Evolutionary conservation across 2,329 filamentous ascomycete genomes (phyloP), one percentile per base, ranked within the genome.

Genomic region (Aotearoamyces nothofagi): DNA sequence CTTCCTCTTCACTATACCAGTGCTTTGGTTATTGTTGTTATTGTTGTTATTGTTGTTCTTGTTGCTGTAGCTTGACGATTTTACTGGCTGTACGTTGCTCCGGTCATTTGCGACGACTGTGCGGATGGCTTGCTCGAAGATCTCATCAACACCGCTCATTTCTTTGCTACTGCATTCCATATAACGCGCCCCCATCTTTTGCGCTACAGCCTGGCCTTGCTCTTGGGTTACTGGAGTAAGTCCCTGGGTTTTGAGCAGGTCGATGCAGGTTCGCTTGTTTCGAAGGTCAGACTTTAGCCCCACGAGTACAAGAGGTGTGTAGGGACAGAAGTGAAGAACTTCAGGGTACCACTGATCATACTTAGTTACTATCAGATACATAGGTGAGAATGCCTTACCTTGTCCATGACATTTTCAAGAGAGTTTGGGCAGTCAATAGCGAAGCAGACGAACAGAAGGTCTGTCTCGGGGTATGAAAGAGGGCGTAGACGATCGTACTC

Each of bases 131-230:
- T 73, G 66, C 53, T 92, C 79, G 56, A 98, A 98, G 49, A 96
- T 90, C 47, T 96, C 87, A 52, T 96, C 83, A 25, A 98, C 87
- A 32, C 90, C 90, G 30, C 67, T 73, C 78, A 92, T 90, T 57
- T 94, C 90, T 58, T 96, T 96, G 56, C 83, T 92, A 52, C 84
- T 93, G 66, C 90, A 98, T 60, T 98, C 90, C 70, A 93, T 87
- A 60, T 98, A 98, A 48, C 76, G 68, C 9, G 90, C 90, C 38
- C 76, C 75, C 90, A 98, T 98, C 59, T 87, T 90, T 48, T 77
- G 70, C 32, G 90, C 86, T 15, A 98, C 86, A 6, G 72, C 68
- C 50, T 78, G 69, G 38, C 87, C 90, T 56, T 98, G 87, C 45
- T 92, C 81, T 28, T 75, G 73, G 1, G 86, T 94, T 27, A 98